Evolutionary conservation across 805 yeast genomes (phyloP), one percentile per base, ranked within the genome.

Genomic region (Barnettozyma pratensis): DNA sequence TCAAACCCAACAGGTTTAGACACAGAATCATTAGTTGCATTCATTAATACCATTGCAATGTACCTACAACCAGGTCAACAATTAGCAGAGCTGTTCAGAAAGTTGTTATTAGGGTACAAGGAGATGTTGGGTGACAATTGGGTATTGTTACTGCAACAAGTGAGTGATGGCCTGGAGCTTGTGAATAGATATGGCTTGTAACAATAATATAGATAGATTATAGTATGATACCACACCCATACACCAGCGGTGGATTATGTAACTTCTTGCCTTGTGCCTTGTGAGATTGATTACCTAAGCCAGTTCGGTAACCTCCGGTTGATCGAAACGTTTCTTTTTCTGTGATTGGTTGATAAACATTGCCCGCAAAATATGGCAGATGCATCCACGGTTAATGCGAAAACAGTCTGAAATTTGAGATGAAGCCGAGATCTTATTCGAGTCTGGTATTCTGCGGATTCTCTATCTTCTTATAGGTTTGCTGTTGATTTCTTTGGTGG

Each of bases 1-100:
- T 63, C 67, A n/a, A 83, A 85, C 59, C 96, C 96, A 2, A 73
- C 76, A 34, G 85, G 82, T 0, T 68, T 87, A 41, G 75, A 79
- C 0, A 63, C 68, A 32, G 77, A 71, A 52, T 71, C 75, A 41
- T 66, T 86, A 46, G 72, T 78, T 27, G 65, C 71, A 37, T 81
- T 87, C 50, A 61, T 85, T 31, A 77, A 76, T 44, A 77, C 87
- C 50, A 75, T 85, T 46, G 85, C 78, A 0, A 70, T 67, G 58
- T 83, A 81, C 57, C 64, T 66, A 35, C 71, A 66, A 36, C 85
- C 87, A 1, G 69, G 78, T 12, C 75, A 68, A 14, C 66, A 68
- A 42, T 67, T 82, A 47, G 69, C 63, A 26, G 64, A 64, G 11
- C 55, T 67, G 50, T 80, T 83, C 56, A 67, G 65, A 44, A 71